A percentile compares a stretch with the other conserved stretches of the same genome.
Evolutionary conservation across 169 alveolate species (phyloP).

Genomic region (Amoebophrya sp.): DNA sequence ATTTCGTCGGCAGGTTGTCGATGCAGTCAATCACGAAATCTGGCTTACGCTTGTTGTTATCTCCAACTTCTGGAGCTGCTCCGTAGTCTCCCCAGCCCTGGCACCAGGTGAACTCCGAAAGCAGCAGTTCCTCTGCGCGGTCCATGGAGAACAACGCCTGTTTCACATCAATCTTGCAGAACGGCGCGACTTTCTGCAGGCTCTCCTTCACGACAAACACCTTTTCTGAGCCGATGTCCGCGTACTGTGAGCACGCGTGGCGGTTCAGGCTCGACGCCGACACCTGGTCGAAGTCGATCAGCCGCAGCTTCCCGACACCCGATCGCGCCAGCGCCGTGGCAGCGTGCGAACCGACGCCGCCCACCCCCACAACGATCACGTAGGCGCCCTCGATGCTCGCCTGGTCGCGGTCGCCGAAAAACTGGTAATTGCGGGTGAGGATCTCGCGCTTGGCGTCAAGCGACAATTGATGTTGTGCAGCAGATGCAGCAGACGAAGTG

Average conservation of each 20-base stretch:
- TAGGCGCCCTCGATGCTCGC: conserved; percentile 31
- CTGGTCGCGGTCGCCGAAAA: conserved; percentile 53
- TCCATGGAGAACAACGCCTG: conserved; percentile 40
- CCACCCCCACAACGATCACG: conserved; percentile 50
- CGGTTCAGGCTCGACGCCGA: conserved; percentile 48
- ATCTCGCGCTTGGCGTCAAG: too few relatives aligned
- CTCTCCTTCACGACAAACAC: conserved; percentile 38
- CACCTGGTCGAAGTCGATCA: conserved; percentile 55
- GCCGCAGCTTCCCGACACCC: conserved; percentile 45
- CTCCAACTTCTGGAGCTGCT: neutral
- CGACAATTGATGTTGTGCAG: too few relatives aligned
- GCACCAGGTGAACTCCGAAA: too few relatives aligned
- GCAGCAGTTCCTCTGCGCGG: conserved; percentile 34
- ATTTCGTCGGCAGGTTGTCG: conserved; percentile 52
- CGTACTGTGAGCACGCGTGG: conserved; percentile 48
- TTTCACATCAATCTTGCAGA: conserved; percentile 35
- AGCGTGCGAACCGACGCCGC: conserved; percentile 60
- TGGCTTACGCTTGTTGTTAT: conserved; percentile 22
- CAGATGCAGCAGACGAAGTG: too few relatives aligned
- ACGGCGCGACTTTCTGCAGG: conserved; percentile 36
- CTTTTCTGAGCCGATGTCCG: conserved; percentile 53
- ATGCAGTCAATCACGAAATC: conserved; percentile 54
- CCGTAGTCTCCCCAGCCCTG: conserved; percentile 13
- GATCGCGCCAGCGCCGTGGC: conserved; percentile 46
- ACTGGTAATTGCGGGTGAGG: conserved; percentile 38